Conservation (phyloP, 176 grass and related monocot species). For the Rhynchospora tenuis region DNA sequence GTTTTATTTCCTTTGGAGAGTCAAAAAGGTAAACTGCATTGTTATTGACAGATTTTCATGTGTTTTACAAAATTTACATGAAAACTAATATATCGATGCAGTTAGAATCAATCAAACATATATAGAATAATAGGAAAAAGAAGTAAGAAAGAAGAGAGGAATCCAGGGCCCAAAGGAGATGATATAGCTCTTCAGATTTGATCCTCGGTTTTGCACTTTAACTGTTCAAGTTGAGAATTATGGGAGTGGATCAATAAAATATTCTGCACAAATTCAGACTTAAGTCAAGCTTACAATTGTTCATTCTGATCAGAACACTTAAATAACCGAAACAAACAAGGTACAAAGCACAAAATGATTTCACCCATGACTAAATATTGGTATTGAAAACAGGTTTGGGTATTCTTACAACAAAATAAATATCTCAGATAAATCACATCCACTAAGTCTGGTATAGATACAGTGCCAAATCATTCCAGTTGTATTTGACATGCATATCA, state of each 20-base stretch:
- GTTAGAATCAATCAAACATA: background rate
- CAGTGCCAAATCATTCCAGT: background rate
- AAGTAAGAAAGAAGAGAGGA: background rate
- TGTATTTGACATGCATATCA: background rate
- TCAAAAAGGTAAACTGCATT: background rate
- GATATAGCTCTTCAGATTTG: background rate
- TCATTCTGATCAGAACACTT: background rate
- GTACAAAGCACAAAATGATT: background rate
- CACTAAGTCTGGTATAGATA: background rate
- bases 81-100: background rate
- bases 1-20: background rate
- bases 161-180: background rate
- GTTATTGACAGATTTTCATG: conserved; percentile 1
- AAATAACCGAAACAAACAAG: background rate
- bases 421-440: background rate
- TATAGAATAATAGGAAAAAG: background rate
- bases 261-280: background rate
- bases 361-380: background rate
- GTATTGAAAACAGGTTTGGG: background rate
- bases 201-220: background rate
- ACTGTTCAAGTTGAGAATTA: conserved; percentile 3
- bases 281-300: background rate
- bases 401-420: background rate
- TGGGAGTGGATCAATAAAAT: background rate
- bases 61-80: background rate